These are phyloP conservation scores for Tolypocladium cylindrosporum DNA, from an alignment of 2,329 filamentous ascomycete genomes.

Conservation along the genomic window DNA sequence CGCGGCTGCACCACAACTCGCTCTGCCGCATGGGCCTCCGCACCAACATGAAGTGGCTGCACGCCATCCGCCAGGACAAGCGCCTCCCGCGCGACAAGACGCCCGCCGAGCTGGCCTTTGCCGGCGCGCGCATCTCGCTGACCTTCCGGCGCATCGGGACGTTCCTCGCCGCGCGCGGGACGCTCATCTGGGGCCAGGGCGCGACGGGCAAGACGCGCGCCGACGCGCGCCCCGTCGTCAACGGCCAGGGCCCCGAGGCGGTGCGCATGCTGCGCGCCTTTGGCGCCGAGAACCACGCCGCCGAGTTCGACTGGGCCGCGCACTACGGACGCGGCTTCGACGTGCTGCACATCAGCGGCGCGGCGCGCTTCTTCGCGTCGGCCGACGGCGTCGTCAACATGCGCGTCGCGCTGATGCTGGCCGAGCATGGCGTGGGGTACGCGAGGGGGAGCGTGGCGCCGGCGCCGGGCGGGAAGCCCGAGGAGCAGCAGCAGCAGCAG, in stretches of 20 bases:
- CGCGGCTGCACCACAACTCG: constrained; percentile 77
- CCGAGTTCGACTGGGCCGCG: constrained; percentile 62
- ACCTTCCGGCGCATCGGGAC: constrained; percentile 89
- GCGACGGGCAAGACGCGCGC: constrained; percentile 58
- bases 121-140: constrained; percentile 74
- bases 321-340: constrained; percentile 77
- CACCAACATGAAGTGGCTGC: constrained; percentile 82
- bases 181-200: constrained; percentile 84
- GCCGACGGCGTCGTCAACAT: constrained; percentile 36
- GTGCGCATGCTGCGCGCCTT: constrained; percentile 68
- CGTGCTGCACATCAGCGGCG: constrained; percentile 56
- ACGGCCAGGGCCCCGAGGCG: constrained; percentile 57
- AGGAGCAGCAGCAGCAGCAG: constrained; percentile 3
- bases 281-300: constrained; percentile 70
- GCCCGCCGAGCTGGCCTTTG: constrained; percentile 58
- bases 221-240: constrained; percentile 53
- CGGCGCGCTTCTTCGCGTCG: constrained; percentile 41
- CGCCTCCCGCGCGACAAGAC: constrained; percentile 58
- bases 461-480: neutral
- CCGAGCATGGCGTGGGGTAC: constrained; percentile 35
- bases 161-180: constrained; percentile 57
- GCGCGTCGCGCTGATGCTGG: constrained; percentile 39
- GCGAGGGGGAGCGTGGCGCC: constrained; percentile 31
- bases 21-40: constrained; percentile 71
- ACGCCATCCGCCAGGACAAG: constrained; percentile 86